These are phyloP conservation scores for Diaporthe citri DNA, from an alignment of 2,329 filamentous ascomycete species.

Conservation along the genomic window DNA sequence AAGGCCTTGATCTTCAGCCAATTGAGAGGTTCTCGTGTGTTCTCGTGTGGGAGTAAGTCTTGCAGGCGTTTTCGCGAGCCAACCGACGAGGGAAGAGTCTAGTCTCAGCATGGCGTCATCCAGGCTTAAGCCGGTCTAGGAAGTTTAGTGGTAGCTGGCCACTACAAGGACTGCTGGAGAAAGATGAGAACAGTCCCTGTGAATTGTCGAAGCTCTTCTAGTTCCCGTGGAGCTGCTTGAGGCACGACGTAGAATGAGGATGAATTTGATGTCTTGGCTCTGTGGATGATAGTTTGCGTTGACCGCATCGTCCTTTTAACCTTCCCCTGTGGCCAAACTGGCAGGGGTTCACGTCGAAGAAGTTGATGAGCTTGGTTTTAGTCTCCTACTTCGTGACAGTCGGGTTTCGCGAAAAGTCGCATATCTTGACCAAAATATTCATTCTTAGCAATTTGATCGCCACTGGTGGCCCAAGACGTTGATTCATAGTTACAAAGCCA, in stretches of 20 bases:
- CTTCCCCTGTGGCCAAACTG: not conserved
- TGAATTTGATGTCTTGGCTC: not conserved
- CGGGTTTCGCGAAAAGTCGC: not conserved
- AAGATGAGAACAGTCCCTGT: not conserved
- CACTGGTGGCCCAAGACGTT: not conserved
- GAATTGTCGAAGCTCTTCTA: not conserved
- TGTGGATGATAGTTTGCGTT: not conserved
- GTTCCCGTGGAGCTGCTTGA: not conserved
- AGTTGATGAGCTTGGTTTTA: not conserved
- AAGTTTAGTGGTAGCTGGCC: not conserved
- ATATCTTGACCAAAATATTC: not conserved
- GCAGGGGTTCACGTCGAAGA: not conserved
- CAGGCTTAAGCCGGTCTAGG: constrained; percentile 30
- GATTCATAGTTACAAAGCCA: not conserved
- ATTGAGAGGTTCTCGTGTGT: constrained; percentile 22
- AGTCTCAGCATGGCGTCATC: constrained; percentile 37
- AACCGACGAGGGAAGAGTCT: not conserved
- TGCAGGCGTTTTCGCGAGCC: constrained; percentile 28
- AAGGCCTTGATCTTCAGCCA: constrained; percentile 26
- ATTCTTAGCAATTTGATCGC: not conserved
- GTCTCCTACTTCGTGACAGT: not conserved
- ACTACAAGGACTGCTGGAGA: not conserved
- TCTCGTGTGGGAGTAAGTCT: not conserved
- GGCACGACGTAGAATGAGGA: not conserved
- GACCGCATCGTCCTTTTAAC: not conserved